Conservation (phyloP, 2,329 filamentous ascomycete genomes). For the Fusarium sterilihyphosum region DNA sequence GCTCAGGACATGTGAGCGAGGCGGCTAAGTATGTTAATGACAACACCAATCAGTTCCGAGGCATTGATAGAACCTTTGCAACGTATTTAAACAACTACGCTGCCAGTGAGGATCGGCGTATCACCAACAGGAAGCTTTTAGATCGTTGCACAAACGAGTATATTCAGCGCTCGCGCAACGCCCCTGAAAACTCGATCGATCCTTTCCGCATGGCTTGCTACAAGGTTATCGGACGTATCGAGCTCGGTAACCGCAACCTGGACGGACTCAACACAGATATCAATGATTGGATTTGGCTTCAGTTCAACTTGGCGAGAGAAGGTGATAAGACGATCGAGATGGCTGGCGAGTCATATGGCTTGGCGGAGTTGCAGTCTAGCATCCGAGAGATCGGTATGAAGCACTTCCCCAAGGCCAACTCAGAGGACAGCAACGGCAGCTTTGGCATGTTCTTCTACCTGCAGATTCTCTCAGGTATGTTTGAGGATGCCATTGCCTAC, state of each 20-base stretch:
- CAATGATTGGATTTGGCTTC: constrained; percentile 78
- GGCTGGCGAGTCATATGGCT: constrained; percentile 72
- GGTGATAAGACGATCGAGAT: constrained; percentile 71
- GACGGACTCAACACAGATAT: constrained; percentile 72
- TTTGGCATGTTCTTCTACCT: constrained; percentile 95
- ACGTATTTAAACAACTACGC: constrained; percentile 89
- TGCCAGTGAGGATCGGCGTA: constrained; percentile 76
- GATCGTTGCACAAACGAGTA: constrained; percentile 92
- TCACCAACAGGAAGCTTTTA: constrained; percentile 78
- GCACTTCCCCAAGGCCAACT: constrained; percentile 84
- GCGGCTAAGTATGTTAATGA: constrained; percentile 87
- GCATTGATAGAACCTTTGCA: constrained; percentile 89
- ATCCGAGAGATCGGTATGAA: constrained; percentile 90
- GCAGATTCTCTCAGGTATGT: constrained; percentile 89
- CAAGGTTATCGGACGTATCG: constrained; percentile 90
- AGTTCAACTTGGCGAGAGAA: constrained; percentile 75
- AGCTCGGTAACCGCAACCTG: constrained; percentile 71
- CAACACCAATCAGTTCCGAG: constrained; percentile 83
- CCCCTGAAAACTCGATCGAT: constrained; percentile 87
- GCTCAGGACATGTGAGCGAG: constrained; percentile 84
- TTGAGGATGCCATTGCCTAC: constrained; percentile 91
- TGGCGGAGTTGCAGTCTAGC: constrained; percentile 77
- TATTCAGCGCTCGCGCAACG: constrained; percentile 83
- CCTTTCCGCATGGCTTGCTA: constrained; percentile 98
- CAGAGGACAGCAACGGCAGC: constrained; percentile 78